Conservation (phyloP, 768 basidiomycete species). For the Kwoniella sp. region DNA sequence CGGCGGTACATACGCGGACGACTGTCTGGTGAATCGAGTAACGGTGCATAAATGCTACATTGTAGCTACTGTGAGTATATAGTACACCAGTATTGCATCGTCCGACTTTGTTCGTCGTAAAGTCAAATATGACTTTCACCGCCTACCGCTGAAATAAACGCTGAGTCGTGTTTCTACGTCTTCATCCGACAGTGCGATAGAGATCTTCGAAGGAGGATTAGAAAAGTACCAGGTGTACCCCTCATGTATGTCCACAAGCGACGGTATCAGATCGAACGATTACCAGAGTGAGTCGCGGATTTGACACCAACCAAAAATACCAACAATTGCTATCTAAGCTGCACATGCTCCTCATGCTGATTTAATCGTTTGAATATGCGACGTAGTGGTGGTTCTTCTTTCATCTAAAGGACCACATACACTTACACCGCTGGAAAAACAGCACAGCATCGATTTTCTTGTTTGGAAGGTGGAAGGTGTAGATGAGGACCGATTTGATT, state of each 20-base stretch:
- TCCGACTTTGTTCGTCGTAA: too few species aligned
- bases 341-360: too few species aligned
- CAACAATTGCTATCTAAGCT: too few species aligned
- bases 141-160: too few species aligned
- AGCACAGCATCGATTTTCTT: too few species aligned
- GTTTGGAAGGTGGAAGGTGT: too few species aligned
- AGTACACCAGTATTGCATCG: neutral
- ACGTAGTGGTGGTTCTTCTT: constrained; percentile 37
- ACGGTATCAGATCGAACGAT: constrained; percentile 88
- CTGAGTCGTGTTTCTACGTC: too few species aligned
- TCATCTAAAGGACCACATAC: too few species aligned
- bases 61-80: constrained; percentile 70
- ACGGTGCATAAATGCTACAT: constrained; percentile 94
- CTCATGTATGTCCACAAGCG: constrained; percentile 95
- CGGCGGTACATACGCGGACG: constrained; percentile 96
- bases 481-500: too few species aligned
- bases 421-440: too few species aligned
- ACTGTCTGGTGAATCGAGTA: constrained; percentile 94
- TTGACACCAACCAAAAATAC: too few species aligned
- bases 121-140: too few species aligned
- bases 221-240: constrained; percentile 79
- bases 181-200: constrained; percentile 68
- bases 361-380: neutral
- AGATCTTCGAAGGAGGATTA: constrained; percentile 84
- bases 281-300: constrained; percentile 68